Base-by-base conservation (phyloP, 31 red algal species). In the Asparagopsis taxiformis region DNA sequence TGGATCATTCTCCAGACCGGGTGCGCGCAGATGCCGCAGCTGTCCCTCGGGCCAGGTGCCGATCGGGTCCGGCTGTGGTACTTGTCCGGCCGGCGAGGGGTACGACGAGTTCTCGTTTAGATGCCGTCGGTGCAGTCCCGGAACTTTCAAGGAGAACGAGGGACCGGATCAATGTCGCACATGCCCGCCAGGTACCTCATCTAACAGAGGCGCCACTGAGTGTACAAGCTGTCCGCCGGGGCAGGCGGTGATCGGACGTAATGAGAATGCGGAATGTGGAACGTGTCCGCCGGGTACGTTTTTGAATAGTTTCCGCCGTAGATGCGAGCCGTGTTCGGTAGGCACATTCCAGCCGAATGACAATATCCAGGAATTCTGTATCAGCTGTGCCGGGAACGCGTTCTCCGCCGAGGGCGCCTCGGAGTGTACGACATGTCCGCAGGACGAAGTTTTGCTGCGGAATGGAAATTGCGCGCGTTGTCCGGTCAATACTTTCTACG, bases 381-480 rank as follows among this genome's bases (percentile, higher is more conserved):
- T 55, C 17, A 32, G 46, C 1, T 70, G 67, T 20, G 67, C 67
- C 21, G 67, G 67, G 25, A 50, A 70, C 33, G 54, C 46, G 5
- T 70, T 55, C 30, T 70, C 67, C 3, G 49, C 54, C 43, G 2
- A 2, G 3, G 67, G 67, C 0, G 67, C 67, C 31, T 53, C 50
- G 24, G 50, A 70, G 33, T 70, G 67, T 33, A 70, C 52, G 8
- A 32, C 26, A 10, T 70, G 67, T 50, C 48, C 48, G n/a, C 20
- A 2, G 2, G 3, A 70, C 22, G 52, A 43, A 20, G 67, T 31
- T 25, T 37, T 70, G 43, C 30, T 70, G 67, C 51, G 52, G 30
- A 32, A 70, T 19, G 67, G 67, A 44, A 55, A 41, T 15, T 70
- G 67, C 19, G 49, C 1, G 54, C 22, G 10, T 32, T 70, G 67